phyloP scores from a whole-genome alignment of 2,329 filamentous ascomycete species.

The Colletotrichum cuscutae region DNA sequence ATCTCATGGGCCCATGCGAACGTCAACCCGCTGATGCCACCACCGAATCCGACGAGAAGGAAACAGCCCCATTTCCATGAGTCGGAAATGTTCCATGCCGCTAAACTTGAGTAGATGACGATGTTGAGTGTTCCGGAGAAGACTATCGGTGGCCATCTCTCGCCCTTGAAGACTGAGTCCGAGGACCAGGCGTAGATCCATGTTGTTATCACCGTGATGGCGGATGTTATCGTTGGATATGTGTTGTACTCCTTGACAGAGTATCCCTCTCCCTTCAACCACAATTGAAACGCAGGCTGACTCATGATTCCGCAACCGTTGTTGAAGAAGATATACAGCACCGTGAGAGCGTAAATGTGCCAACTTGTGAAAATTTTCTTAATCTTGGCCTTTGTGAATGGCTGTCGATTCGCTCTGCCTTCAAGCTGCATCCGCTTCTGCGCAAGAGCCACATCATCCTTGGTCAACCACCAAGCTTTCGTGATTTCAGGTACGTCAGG shows the following conservation, averaged over 20 bases:
- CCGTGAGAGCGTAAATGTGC: slow-evolving; percentile 69
- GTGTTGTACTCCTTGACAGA: slow-evolving; percentile 56
- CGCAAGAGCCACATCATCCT: slow-evolving; percentile 50
- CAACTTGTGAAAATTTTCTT: slow-evolving; percentile 71
- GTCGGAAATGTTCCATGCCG: slow-evolving; percentile 56
- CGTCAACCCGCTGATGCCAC: slow-evolving; percentile 57
- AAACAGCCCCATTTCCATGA: slow-evolving; percentile 74
- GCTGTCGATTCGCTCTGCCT: slow-evolving; percentile 53
- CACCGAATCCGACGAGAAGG: slow-evolving; percentile 59
- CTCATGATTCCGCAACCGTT: slow-evolving; percentile 60
- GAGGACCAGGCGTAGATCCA: slow-evolving; percentile 74
- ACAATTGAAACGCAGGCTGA: slow-evolving; percentile 66
- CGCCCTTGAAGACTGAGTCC: slow-evolving; percentile 67
- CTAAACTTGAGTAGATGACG: slow-evolving; percentile 50
- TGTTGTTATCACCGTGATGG: slow-evolving; percentile 66
- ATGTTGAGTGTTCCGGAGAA: slow-evolving; percentile 60
- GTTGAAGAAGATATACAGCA: slow-evolving; percentile 73
- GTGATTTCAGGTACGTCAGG: slow-evolving; percentile 38
- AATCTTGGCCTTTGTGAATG: slow-evolving; percentile 59
- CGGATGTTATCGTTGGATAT: slow-evolving; percentile 68
- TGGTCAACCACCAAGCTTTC: slow-evolving; percentile 40
- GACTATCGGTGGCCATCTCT: slow-evolving; percentile 72
- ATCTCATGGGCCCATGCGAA: slow-evolving; percentile 63
- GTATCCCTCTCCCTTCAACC: slow-evolving; percentile 57
- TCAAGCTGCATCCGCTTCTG: slow-evolving; percentile 55